These are phyloP conservation scores for Aspergillus fischeri DNA, from an alignment of 2,329 filamentous ascomycete genomes.

Conservation along the genomic window DNA sequence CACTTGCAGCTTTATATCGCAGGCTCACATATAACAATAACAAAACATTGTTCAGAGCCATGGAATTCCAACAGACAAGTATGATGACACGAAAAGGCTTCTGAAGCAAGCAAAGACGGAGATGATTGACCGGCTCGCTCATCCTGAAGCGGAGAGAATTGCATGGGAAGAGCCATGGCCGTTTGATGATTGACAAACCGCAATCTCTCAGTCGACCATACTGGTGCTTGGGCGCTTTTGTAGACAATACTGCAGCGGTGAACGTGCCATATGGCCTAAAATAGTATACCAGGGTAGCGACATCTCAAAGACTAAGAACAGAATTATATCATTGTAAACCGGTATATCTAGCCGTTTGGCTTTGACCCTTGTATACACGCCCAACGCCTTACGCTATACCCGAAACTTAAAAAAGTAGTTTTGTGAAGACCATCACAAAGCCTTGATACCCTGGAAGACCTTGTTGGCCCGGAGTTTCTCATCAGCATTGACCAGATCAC, in stretches of 20 bases:
- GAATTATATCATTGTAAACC: background rate
- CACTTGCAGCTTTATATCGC: no score
- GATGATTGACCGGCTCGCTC: constrained; percentile 7
- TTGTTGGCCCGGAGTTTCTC: constrained; percentile 58
- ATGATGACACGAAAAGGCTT: constrained; percentile 9
- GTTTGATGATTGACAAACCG: constrained; percentile 23
- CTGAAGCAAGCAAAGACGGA: constrained; percentile 11
- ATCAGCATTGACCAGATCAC: constrained; percentile 72
- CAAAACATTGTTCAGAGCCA: no score
- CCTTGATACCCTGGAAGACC: constrained; percentile 47
- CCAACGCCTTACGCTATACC: background rate
- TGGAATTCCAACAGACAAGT: constrained; percentile 4
- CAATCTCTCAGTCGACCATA: no score
- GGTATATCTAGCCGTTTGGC: background rate
- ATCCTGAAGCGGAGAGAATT: constrained; percentile 7
- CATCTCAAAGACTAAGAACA: background rate
- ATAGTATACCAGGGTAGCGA: no score
- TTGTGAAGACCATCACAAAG: constrained; percentile 30
- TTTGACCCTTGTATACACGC: background rate
- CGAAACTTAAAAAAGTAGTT: background rate
- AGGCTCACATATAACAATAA: no score
- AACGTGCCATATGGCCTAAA: no score
- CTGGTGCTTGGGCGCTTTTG: no score
- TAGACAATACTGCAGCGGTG: no score
- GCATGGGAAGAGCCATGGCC: constrained; percentile 21